Percentiles rank a stretch among this genome's conserved stretches.
Conservation (phyloP, 768 basidiomycete species). For the Kwoniella mangroviensis region DNA sequence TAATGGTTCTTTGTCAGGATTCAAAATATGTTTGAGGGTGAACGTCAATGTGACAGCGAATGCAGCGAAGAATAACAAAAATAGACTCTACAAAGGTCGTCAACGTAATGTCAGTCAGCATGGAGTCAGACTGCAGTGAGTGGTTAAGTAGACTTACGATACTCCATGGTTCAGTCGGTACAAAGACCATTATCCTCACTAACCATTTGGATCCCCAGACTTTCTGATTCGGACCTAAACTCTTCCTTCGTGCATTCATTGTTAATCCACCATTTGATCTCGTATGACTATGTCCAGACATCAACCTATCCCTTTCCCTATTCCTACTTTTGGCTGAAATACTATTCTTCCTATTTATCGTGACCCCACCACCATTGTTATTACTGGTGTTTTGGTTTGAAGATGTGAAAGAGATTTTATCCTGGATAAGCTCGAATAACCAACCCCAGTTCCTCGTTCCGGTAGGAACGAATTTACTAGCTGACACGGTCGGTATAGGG, state of each 20-base stretch:
- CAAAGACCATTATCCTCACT: conserved; percentile 30
- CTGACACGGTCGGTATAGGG: conserved; percentile 6
- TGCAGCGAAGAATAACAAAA: conserved; percentile 74
- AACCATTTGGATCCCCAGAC: conserved; percentile 38
- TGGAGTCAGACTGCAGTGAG: background rate
- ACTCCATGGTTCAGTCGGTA: conserved; percentile 40
- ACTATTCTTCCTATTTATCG: conserved; percentile 17
- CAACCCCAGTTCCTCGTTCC: conserved; percentile 38
- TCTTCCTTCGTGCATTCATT: conserved; percentile 5
- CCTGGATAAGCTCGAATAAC: conserved; percentile 24
- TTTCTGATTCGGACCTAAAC: conserved; percentile 13
- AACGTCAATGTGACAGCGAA: conserved; percentile 84
- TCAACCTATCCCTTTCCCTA: conserved; percentile 40
- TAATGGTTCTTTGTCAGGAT: conserved; percentile 91
- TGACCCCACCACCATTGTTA: background rate
- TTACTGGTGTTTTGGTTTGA: conserved; percentile 12
- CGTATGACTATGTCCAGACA: conserved; percentile 9
- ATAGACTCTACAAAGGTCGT: conserved; percentile 60
- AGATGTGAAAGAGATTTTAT: background rate
- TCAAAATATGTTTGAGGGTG: conserved; percentile 85
- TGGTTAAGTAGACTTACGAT: conserved; percentile 36
- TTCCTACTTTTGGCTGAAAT: conserved; percentile 28
- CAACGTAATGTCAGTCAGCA: background rate
- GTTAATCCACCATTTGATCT: background rate
- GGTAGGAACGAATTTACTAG: conserved; percentile 29